Evolutionary conservation across 805 yeast genomes (phyloP).

Genomic region (Dipodascopsis uninucleata): DNA sequence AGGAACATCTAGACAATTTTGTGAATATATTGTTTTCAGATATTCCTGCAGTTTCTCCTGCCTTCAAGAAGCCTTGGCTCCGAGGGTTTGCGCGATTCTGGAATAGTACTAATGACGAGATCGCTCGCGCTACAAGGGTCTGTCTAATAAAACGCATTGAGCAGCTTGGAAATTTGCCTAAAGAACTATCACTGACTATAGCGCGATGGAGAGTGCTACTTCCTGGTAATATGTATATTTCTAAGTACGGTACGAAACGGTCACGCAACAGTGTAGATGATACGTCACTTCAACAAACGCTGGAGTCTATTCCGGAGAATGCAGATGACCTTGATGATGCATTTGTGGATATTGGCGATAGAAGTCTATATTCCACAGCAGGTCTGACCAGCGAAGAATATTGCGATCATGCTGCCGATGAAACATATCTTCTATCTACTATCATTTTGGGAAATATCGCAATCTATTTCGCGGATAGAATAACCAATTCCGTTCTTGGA

Average conservation of each 20-base stretch:
- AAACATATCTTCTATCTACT: constrained; percentile 13
- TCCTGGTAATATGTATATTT: too few species aligned
- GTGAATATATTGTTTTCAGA: constrained; percentile 15
- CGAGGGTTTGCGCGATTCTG: constrained; percentile 28
- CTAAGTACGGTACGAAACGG: too few species aligned
- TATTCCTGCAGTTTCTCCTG: too few species aligned
- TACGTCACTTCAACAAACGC: too few species aligned
- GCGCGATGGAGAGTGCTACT: constrained; percentile 25
- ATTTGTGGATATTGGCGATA: too few species aligned
- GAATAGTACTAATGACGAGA: constrained; percentile 9
- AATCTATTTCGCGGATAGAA: constrained; percentile 7
- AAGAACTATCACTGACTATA: constrained; percentile 22
- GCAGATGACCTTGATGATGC: too few species aligned
- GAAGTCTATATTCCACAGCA: too few species aligned
- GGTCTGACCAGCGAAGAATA: too few species aligned
- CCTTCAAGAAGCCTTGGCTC: constrained; percentile 20
- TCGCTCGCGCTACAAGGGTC: constrained; percentile 14
- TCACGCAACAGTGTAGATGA: too few species aligned
- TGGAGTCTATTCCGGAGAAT: too few species aligned
- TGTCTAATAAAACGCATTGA: constrained; percentile 15
- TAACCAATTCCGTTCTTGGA: constrained; percentile 16
- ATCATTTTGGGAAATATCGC: constrained; percentile 22
- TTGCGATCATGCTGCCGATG: constrained; percentile 10
- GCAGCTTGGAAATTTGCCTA: constrained; percentile 16
- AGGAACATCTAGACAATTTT: constrained; percentile 6